These are phyloP conservation scores for Neoarthrinium moseri DNA, from an alignment of 2,329 filamentous ascomycete genomes.

Conservation along the genomic window DNA sequence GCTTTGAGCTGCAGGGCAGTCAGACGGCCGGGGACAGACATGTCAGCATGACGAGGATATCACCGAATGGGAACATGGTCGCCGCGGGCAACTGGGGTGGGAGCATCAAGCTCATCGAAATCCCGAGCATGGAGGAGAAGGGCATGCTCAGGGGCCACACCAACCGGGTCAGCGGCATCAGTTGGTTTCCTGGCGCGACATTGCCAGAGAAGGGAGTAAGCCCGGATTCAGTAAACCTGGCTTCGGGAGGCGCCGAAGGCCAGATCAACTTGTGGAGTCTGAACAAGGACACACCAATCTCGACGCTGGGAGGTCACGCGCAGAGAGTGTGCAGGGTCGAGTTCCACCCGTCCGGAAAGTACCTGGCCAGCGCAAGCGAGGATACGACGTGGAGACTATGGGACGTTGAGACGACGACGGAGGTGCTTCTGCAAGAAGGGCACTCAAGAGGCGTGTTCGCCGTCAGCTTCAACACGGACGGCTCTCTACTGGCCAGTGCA, in stretches of 20 bases:
- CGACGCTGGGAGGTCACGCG: conserved; percentile 79
- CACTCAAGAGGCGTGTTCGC: conserved; percentile 93
- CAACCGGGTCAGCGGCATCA: conserved; percentile 83
- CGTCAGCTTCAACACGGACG: conserved; percentile 86
- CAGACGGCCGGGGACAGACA: conserved; percentile 90
- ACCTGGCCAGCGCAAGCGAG: conserved; percentile 88
- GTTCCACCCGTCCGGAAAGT: conserved; percentile 89
- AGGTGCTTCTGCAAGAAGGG: conserved; percentile 87
- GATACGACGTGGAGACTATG: conserved; percentile 97
- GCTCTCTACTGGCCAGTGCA: conserved; percentile 86
- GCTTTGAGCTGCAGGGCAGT: conserved; percentile 88
- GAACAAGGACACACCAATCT: conserved; percentile 78
- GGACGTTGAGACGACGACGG: conserved; percentile 84
- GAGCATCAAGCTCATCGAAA: conserved; percentile 79
- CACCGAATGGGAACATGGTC: conserved; percentile 78
- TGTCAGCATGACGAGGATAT: conserved; percentile 87
- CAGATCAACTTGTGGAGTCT: conserved; percentile 89
- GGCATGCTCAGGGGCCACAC: conserved; percentile 78
- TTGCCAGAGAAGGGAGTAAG: conserved; percentile 70
- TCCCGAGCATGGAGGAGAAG: conserved; percentile 79
- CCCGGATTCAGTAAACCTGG: conserved; percentile 74
- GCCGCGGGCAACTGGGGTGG: conserved; percentile 94
- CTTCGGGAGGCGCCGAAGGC: conserved; percentile 86
- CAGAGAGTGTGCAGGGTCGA: conserved; percentile 89
- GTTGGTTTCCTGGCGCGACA: conserved; percentile 86